phyloP scores from a whole-genome alignment of 192 early-diverging fungal species.

The Backusella psychrophila region DNA sequence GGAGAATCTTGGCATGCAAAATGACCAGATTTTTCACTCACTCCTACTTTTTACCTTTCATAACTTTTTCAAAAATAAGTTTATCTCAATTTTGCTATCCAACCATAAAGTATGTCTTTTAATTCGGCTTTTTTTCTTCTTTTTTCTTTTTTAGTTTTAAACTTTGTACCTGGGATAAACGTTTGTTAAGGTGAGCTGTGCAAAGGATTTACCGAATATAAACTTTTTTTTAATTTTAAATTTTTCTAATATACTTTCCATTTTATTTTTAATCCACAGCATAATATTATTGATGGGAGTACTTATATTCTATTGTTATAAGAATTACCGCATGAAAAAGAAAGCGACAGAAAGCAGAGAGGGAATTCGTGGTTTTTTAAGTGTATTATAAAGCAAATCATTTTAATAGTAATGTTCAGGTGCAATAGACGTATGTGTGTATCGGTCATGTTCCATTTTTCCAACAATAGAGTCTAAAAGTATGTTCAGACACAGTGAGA shows the following conservation, averaged over 20 bases:
- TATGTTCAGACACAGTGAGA: constrained; percentile 4
- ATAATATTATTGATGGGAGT: too few relatives aligned
- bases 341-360: too few relatives aligned
- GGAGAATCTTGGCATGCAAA: background rate
- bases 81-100: background rate
- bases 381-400: background rate
- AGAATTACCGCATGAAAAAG: too few relatives aligned
- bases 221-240: background rate
- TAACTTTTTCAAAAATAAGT: background rate
- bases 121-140: background rate
- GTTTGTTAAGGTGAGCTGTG: background rate
- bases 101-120: background rate
- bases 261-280: background rate
- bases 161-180: background rate
- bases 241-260: background rate
- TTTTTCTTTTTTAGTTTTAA: background rate
- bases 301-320: too few relatives aligned
- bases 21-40: background rate
- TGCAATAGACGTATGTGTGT: background rate
- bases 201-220: background rate
- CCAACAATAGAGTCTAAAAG: background rate
- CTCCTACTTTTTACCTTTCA: background rate
- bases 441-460: background rate
- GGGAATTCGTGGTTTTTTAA: background rate
- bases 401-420: background rate